Percentiles rank a stretch among this genome's conserved stretches.
These are phyloP conservation scores for Geotrichum histeridarum DNA, from an alignment of 1,139 yeast species.

Conservation along the genomic window DNA sequence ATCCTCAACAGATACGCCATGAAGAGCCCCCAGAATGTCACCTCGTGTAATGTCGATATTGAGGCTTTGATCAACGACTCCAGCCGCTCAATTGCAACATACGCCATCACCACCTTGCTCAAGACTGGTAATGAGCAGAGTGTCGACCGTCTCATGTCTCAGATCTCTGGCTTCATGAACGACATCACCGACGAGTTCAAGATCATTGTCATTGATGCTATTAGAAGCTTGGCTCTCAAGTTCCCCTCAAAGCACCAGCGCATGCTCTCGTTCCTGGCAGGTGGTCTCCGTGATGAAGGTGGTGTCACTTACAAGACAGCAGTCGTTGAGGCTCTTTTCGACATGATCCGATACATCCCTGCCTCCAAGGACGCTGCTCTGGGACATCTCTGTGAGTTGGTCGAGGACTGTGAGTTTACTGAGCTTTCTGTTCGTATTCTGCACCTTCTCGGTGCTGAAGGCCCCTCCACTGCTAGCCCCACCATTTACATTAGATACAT, in stretches of 20 bases:
- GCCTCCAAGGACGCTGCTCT: slow-evolving; percentile 81
- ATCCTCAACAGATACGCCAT: slow-evolving; percentile 79
- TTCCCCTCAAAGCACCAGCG: slow-evolving; percentile 87
- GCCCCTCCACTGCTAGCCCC: slow-evolving; percentile 82
- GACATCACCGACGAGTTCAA: slow-evolving; percentile 96
- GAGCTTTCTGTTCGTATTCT: slow-evolving; percentile 87
- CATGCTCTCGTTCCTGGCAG: slow-evolving; percentile 77
- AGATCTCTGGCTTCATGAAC: slow-evolving; percentile 83
- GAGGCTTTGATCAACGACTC: slow-evolving; percentile 83
- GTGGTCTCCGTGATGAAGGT: slow-evolving; percentile 86
- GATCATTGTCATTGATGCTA: slow-evolving; percentile 89
- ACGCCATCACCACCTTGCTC: slow-evolving; percentile 90
- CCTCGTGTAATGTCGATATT: slow-evolving; percentile 72
- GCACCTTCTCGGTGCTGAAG: slow-evolving; percentile 89
- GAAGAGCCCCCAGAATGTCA: slow-evolving; percentile 71
- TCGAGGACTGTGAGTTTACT: slow-evolving; percentile 96
- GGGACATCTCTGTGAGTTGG: slow-evolving; percentile 89
- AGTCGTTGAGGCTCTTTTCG: slow-evolving; percentile 87
- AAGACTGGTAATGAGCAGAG: slow-evolving; percentile 91
- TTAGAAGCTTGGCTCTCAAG: slow-evolving; percentile 83
- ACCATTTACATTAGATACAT: slow-evolving; percentile 92
- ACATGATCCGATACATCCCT: slow-evolving; percentile 81
- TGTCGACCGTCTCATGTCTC: slow-evolving; percentile 82
- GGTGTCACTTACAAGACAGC: slow-evolving; percentile 74
- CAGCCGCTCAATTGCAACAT: slow-evolving; percentile 93